Evolutionary conservation across 495 filamentous ascomycete species (phyloP).

Genomic region (Penicillium subrubescens): DNA sequence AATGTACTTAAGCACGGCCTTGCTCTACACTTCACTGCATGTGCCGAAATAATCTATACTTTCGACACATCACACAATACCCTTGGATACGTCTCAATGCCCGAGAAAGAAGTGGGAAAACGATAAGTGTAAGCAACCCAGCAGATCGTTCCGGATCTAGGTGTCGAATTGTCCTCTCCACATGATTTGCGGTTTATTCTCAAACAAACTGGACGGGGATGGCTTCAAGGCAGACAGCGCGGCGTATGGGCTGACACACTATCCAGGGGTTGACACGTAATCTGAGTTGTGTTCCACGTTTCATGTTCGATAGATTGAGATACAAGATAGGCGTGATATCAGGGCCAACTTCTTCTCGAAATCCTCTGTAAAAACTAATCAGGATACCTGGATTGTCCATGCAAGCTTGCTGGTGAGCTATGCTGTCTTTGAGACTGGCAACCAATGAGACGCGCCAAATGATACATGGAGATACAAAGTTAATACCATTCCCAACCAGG

Average conservation of each 20-base stretch:
- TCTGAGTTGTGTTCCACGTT: constrained; percentile 5
- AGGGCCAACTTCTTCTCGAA: not conserved
- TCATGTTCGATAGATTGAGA: constrained; percentile 6
- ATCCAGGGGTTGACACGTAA: constrained; percentile 1
- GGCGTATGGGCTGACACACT: not conserved
- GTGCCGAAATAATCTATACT: too few relatives aligned
- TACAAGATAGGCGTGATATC: constrained; percentile 7
- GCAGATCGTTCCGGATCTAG: too few relatives aligned
- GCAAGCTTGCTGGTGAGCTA: constrained; percentile 3
- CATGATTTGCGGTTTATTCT: too few relatives aligned
- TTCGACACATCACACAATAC: too few relatives aligned
- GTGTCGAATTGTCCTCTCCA: too few relatives aligned
- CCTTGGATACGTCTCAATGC: too few relatives aligned
- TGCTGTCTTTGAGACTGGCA: not conserved
- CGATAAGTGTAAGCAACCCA: too few relatives aligned
- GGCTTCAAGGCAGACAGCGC: not conserved
- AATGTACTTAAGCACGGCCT: too few relatives aligned
- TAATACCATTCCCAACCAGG: too few relatives aligned
- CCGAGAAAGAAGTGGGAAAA: too few relatives aligned
- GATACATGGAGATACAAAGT: too few relatives aligned
- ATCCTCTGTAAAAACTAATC: constrained; percentile 6
- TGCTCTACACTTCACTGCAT: too few relatives aligned
- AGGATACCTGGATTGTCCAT: not conserved
- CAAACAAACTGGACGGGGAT: not conserved
- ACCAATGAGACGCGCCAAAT: constrained; percentile 8